Base-by-base conservation (phyloP, 495 filamentous ascomycete species). In the Penicillium bovifimosum region DNA sequence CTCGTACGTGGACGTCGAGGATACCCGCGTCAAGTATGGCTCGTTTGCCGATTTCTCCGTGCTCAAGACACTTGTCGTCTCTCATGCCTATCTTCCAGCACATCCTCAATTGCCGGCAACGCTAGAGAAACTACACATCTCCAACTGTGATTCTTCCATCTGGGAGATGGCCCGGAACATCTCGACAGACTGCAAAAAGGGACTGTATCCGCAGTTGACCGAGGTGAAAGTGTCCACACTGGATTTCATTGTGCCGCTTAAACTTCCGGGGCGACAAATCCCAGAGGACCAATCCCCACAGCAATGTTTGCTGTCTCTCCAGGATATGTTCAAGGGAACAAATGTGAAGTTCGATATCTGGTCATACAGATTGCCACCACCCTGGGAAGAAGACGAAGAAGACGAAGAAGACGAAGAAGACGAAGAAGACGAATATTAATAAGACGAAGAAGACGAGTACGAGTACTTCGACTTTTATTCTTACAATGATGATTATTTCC, bases 121-220 rank as follows among this genome's bases (percentile, higher is more conserved):
- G 10, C 39, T 68, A 2, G 14, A 57, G 29, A 36, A 1, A 0
- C 56, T 68, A 1, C 4, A 41, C 5, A 56, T 68, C 26, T 42
- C 52, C 24, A 59, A 68, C 49, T 64, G 63, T 55, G 63, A 59
- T 39, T 52, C 53, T 10, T 63, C 65, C 9, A 49, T 64, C 32
- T 35, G 44, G 1, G 46, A 63, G 4, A 42, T 63, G 43, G 41
- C 48, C 6, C 41, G 55, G 28, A 45, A 60, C 11, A 52, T 68
- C 41, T 63, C 61, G 5, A 48, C 41, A n/a, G 63, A 62, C 18
- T 44, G 27, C 20, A 52, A 54, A 41, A 53, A 56, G 11, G 61
- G 59, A 0, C 36, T 47, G 4, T 62, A 62, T 16, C 65, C 61
- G 8, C 38, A 50, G 1, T 39, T 68, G 8, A 46, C 13, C 7